phyloP scores from a whole-genome alignment of 2,329 filamentous ascomycete species.

The Diaporthe aspalathi region DNA sequence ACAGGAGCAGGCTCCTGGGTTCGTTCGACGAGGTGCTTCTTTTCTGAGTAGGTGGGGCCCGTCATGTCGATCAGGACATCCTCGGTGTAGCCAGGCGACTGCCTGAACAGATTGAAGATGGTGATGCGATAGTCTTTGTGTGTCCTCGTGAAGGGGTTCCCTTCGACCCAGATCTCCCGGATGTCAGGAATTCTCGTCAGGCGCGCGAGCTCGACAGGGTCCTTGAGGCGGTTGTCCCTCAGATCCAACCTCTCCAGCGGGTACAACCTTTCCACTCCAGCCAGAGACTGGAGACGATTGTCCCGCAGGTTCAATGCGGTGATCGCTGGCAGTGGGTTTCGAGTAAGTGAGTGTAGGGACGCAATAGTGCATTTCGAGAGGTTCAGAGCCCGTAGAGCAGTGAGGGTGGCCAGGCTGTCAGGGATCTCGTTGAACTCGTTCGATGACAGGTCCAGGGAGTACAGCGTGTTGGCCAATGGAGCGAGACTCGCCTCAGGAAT shows the following conservation, averaged over 20 bases:
- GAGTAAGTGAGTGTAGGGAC: slow-evolving; percentile 86
- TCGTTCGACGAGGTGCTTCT: slow-evolving; percentile 84
- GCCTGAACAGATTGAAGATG: slow-evolving; percentile 96
- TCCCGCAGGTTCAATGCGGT: slow-evolving; percentile 90
- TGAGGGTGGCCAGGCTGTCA: slow-evolving; percentile 86
- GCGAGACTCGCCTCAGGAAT: slow-evolving; percentile 80
- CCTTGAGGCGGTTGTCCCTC: slow-evolving; percentile 89
- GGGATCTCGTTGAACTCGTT: slow-evolving; percentile 96
- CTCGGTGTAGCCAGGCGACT: slow-evolving; percentile 87
- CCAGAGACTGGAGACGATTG: slow-evolving; percentile 87
- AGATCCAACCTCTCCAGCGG: slow-evolving; percentile 92
- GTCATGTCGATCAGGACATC: slow-evolving; percentile 90
- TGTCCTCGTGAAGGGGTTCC: slow-evolving; percentile 91
- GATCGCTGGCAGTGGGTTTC: slow-evolving; percentile 90
- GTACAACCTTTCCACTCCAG: slow-evolving; percentile 88
- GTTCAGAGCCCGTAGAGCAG: slow-evolving; percentile 90
- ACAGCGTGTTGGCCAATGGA: slow-evolving; percentile 87
- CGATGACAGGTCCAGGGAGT: slow-evolving; percentile 90
- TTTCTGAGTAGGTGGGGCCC: slow-evolving; percentile 86
- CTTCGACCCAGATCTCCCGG: slow-evolving; percentile 89
- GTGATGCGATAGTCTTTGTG: slow-evolving; percentile 86
- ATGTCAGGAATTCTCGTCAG: slow-evolving; percentile 92
- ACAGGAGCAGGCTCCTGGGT: slow-evolving; percentile 80
- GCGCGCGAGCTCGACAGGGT: slow-evolving; percentile 89
- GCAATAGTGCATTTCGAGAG: slow-evolving; percentile 98